These are phyloP conservation scores for Truncatella angustata DNA, from an alignment of 2,329 filamentous ascomycete genomes.

Conservation along the genomic window DNA sequence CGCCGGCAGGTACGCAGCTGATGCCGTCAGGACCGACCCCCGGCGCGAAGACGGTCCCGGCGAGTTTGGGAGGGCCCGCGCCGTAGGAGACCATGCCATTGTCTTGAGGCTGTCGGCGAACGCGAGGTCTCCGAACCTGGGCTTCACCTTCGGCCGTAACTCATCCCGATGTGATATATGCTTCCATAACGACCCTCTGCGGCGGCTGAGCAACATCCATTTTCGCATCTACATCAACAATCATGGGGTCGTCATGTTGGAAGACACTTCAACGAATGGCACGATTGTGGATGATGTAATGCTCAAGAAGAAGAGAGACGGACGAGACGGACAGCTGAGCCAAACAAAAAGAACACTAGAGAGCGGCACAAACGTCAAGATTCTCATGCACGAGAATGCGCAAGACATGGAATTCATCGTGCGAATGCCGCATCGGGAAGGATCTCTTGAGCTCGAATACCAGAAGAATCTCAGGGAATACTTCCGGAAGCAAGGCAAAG, in stretches of 20 bases:
- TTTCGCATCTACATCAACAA: slow-evolving; percentile 90
- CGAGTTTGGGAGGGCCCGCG: slow-evolving; percentile 50
- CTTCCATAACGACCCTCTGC: slow-evolving; percentile 63
- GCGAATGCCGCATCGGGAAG: slow-evolving; percentile 75
- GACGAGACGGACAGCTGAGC: slow-evolving; percentile 29
- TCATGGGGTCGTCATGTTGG: slow-evolving; percentile 84
- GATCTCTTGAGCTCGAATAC: slow-evolving; percentile 63
- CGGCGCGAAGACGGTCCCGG: slow-evolving; percentile 48
- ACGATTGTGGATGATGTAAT: slow-evolving; percentile 77
- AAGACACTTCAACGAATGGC: slow-evolving; percentile 95
- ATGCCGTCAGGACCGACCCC: slow-evolving; percentile 51
- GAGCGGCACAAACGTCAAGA: slow-evolving; percentile 70
- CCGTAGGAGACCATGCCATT: slow-evolving; percentile 63
- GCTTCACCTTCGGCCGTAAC: slow-evolving; percentile 88
- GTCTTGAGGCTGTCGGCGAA: slow-evolving; percentile 76
- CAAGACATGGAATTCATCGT: slow-evolving; percentile 78
- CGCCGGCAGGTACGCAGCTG: slow-evolving; percentile 46
- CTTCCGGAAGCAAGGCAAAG: slow-evolving; percentile 41
- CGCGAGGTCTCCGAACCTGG: slow-evolving; percentile 65
- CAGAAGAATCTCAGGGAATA: slow-evolving; percentile 68
- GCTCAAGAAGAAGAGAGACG: slow-evolving; percentile 49
- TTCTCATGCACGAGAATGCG: slow-evolving; percentile 53
- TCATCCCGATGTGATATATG: slow-evolving; percentile 67
- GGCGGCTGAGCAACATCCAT: slow-evolving; percentile 88
- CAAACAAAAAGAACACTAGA: slow-evolving; percentile 61